phyloP scores from a whole-genome alignment of 2,329 filamentous ascomycete species.

The Aspergillus caelatus region DNA sequence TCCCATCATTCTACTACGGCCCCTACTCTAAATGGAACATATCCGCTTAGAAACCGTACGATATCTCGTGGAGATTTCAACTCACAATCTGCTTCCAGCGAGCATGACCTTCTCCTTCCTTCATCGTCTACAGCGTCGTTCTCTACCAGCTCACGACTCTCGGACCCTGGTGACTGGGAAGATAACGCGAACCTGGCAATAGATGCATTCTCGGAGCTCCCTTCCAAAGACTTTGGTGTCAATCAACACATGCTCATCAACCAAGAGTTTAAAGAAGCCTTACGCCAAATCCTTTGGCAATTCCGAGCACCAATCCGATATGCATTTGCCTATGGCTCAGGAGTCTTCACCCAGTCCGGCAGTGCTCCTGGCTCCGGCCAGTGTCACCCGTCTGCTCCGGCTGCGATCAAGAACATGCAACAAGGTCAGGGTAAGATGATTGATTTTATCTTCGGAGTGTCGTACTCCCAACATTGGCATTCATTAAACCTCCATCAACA shows the following conservation, averaged over 20 bases:
- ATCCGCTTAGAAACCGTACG: conserved; percentile 19
- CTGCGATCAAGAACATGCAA: conserved; percentile 81
- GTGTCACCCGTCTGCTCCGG: conserved; percentile 77
- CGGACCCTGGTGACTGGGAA: conserved; percentile 67
- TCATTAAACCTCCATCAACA: conserved; percentile 87
- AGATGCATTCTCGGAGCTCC: conserved; percentile 73
- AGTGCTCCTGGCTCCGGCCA: conserved; percentile 41
- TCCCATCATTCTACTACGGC: conserved; percentile 32
- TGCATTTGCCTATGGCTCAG: conserved; percentile 95
- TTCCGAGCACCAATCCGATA: conserved; percentile 94
- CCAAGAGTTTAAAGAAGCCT: conserved; percentile 87
- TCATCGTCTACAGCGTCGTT: conserved; percentile 30
- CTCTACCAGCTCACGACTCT: conserved; percentile 34
- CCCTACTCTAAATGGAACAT: conserved; percentile 14
- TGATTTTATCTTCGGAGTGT: conserved; percentile 96
- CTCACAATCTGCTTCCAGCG: conserved; percentile 18
- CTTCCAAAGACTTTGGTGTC: conserved; percentile 80
- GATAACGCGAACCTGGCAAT: conserved; percentile 72
- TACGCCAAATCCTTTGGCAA: conserved; percentile 85
- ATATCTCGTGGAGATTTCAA: conserved; percentile 21
- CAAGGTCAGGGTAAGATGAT: conserved; percentile 93
- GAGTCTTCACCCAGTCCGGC: conserved; percentile 82
- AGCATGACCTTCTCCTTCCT: conserved; percentile 15
- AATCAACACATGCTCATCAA: conserved; percentile 98
- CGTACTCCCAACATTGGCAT: conserved; percentile 95